A percentile compares a stretch with the other conserved stretches of the same genome.
These are phyloP conservation scores for Debaryomyces prosopidis DNA, from an alignment of 805 yeast species.

Conservation along the genomic window DNA sequence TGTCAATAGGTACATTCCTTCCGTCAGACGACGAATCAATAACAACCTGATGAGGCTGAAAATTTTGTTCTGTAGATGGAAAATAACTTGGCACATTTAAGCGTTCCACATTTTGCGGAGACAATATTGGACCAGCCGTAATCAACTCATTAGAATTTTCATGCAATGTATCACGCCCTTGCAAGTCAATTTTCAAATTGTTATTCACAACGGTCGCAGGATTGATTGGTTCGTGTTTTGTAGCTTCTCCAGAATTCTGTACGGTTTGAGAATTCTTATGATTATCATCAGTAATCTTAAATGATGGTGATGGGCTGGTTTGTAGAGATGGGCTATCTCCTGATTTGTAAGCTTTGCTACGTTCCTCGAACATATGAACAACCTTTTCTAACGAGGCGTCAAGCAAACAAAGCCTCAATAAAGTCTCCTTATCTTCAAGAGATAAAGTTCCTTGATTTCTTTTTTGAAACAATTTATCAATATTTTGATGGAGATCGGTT, in stretches of 20 bases:
- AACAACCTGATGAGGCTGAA: conserved; percentile 71
- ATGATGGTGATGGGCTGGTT: neutral
- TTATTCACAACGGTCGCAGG: no score
- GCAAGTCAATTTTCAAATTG: neutral
- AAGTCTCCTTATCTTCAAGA: conserved; percentile 55
- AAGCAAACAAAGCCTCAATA: conserved; percentile 52
- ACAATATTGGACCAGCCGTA: conserved; percentile 53
- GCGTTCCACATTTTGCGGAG: conserved; percentile 37
- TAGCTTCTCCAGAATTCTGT: neutral
- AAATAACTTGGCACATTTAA: conserved; percentile 19
- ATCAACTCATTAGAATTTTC: conserved; percentile 51
- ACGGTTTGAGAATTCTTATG: neutral
- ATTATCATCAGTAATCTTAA: neutral
- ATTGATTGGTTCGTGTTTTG: neutral
- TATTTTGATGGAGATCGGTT: conserved; percentile 50
- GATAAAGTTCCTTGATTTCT: conserved; percentile 48
- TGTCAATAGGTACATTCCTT: conserved; percentile 56
- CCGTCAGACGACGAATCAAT: conserved; percentile 61
- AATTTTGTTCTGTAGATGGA: conserved; percentile 21
- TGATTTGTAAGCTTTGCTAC: conserved; percentile 17
- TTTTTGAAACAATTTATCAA: conserved; percentile 49
- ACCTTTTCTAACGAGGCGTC: conserved; percentile 57
- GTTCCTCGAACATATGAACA: conserved; percentile 50
- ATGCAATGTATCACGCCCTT: conserved; percentile 39
- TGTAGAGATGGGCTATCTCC: neutral